Evolutionary conservation across 495 filamentous ascomycete species (phyloP).

Genomic region (Penicillium lagena): DNA sequence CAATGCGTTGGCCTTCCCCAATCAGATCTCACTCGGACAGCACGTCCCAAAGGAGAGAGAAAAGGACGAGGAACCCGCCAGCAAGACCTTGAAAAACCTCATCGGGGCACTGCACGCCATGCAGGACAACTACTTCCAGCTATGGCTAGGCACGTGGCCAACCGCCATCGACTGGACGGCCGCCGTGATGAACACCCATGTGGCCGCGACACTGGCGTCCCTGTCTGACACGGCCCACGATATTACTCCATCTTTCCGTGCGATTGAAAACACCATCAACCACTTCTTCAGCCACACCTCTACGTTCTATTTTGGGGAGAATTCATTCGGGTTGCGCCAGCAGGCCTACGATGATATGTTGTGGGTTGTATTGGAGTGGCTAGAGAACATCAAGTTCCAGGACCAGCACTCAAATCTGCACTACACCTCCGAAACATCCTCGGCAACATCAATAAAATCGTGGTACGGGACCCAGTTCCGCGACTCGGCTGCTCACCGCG

Average conservation of each 20-base stretch:
- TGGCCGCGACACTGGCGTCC: conserved; percentile 61
- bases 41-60: too few relatives aligned
- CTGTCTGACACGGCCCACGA: conserved; percentile 41
- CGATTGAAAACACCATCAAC: conserved; percentile 68
- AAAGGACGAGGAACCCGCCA: conserved; percentile 1
- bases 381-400: conserved; percentile 75
- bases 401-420: conserved; percentile 61
- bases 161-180: conserved; percentile 89
- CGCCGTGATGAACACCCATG: conserved; percentile 76
- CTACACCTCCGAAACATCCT: conserved; percentile 20
- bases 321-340: conserved; percentile 64
- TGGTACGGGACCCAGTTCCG: conserved; percentile 78
- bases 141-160: conserved; percentile 80
- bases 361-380: conserved; percentile 93
- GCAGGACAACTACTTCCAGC: conserved; percentile 70
- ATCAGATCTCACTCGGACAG: conserved; percentile 17
- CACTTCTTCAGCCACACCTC: conserved; percentile 72
- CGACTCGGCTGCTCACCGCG: conserved; percentile 77
- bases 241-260: conserved; percentile 29
- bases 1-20: conserved; percentile 25
- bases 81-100: conserved; percentile 34
- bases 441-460: conserved; percentile 4
- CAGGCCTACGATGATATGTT: conserved; percentile 95
- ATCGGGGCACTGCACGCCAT: conserved; percentile 62
- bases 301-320: conserved; percentile 82